Evolutionary conservation across 495 filamentous ascomycete species (phyloP).

Genomic region (Lasiosphaeria ovina): DNA sequence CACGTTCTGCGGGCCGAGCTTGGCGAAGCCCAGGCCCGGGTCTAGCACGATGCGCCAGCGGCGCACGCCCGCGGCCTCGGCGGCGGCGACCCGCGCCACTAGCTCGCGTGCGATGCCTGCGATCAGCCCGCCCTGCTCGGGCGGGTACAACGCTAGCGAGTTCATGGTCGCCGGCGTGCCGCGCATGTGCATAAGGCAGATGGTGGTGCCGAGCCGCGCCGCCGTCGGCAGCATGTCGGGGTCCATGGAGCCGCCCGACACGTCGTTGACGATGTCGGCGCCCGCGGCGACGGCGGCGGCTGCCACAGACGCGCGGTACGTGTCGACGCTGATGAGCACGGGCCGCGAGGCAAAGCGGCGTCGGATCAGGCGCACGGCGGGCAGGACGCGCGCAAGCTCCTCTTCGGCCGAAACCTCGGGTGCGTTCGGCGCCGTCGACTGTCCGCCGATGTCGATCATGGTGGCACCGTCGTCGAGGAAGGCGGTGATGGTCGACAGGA

Average conservation of each 20-base stretch:
- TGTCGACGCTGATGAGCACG: conserved; percentile 82
- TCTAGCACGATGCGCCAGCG: conserved; percentile 95
- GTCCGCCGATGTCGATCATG: conserved; percentile 90
- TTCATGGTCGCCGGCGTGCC: conserved; percentile 85
- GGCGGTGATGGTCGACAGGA: conserved; percentile 47
- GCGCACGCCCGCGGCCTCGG: conserved; percentile 77
- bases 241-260: conserved; percentile 80
- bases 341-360: conserved; percentile 58
- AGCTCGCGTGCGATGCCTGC: conserved; percentile 68
- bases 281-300: conserved; percentile 74
- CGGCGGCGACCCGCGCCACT: conserved; percentile 64
- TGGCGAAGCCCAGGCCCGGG: conserved; percentile 92
- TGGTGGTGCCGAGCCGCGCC: conserved; percentile 73
- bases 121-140: conserved; percentile 60
- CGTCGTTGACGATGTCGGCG: conserved; percentile 93
- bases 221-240: conserved; percentile 78
- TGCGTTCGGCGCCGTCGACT: conserved; percentile 81
- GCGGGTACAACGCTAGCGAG: conserved; percentile 63
- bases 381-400: conserved; percentile 75
- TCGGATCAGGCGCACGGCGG: conserved; percentile 71
- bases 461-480: conserved; percentile 68
- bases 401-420: conserved; percentile 62
- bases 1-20: conserved; percentile 75
- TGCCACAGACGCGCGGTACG: conserved; percentile 86
- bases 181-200: conserved; percentile 95